Conservation (phyloP, 2,329 filamentous ascomycete species). For the Incumbomyces delicatus region DNA sequence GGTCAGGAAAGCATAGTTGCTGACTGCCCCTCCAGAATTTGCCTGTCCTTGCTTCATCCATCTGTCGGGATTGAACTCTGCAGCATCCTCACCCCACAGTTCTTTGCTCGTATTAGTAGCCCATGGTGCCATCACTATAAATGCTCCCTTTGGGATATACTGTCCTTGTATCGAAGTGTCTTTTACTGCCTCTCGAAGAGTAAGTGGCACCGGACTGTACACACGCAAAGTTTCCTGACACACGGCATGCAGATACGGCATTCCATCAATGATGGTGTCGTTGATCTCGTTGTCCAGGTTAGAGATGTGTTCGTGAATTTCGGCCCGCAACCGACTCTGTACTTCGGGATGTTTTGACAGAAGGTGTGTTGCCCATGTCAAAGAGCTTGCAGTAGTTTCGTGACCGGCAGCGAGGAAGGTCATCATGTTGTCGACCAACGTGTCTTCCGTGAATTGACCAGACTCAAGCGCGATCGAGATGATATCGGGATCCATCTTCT, state of each 20-base stretch:
- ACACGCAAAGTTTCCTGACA: conserved; percentile 68
- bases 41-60: conserved; percentile 49
- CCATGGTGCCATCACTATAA: conserved; percentile 53
- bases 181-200: conserved; percentile 53
- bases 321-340: conserved; percentile 21
- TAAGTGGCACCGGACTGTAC: conserved; percentile 61
- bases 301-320: conserved; percentile 22
- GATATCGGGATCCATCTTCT: conserved; percentile 58
- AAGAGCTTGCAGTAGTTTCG: conserved; percentile 24
- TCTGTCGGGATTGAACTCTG: conserved; percentile 66
- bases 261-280: conserved; percentile 50
- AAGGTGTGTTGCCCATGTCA: conserved; percentile 24
- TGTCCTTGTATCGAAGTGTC: conserved; percentile 58
- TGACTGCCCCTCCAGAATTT: conserved; percentile 58
- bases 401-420: conserved; percentile 67
- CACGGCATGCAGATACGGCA: conserved; percentile 73
- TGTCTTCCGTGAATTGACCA: conserved; percentile 65
- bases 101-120: conserved; percentile 59
- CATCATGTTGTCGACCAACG: conserved; percentile 82
- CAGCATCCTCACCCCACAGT: conserved; percentile 69
- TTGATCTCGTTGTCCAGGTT: conserved; percentile 23
- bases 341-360: conserved; percentile 22
- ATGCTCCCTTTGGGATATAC: conserved; percentile 59
- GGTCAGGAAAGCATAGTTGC: conserved; percentile 64
- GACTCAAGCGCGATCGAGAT: conserved; percentile 69